Evolutionary conservation across 805 yeast genomes (phyloP).

Genomic region (Myxozyma nipponensis): DNA sequence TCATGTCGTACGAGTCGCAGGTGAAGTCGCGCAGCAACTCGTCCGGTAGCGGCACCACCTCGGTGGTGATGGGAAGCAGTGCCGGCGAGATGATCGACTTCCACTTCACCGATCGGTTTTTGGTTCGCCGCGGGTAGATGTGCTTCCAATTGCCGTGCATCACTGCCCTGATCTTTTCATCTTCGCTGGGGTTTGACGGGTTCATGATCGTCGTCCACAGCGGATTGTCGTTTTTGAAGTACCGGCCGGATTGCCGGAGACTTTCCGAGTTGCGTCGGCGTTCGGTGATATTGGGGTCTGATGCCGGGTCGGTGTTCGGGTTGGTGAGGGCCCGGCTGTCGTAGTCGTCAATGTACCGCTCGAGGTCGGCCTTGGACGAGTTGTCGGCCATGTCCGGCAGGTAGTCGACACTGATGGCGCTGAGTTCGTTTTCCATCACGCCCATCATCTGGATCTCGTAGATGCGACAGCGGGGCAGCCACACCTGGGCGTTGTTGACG

Average conservation of each 20-base stretch:
- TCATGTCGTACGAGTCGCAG: slow-evolving; percentile 77
- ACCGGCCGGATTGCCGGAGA: slow-evolving; percentile 11
- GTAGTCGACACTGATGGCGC: slow-evolving; percentile 62
- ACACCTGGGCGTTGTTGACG: slow-evolving; percentile 41
- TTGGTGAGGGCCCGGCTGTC: slow-evolving; percentile 42
- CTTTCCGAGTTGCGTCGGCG: slow-evolving; percentile 3
- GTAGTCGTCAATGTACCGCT: slow-evolving; percentile 63
- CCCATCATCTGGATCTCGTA: slow-evolving; percentile 99
- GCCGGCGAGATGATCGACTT: slow-evolving; percentile 91
- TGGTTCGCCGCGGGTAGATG: slow-evolving; percentile 73
- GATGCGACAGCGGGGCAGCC: slow-evolving; percentile 94
- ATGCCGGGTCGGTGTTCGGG: slow-evolving; percentile 1
- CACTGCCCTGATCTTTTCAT: slow-evolving; percentile 52
- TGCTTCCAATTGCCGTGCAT: slow-evolving; percentile 87
- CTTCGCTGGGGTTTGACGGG: slow-evolving; percentile 66
- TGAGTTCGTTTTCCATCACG: slow-evolving; percentile 83
- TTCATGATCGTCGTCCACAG: slow-evolving; percentile 66
- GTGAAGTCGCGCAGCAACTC: slow-evolving; percentile 72
- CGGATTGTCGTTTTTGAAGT: slow-evolving; percentile 29
- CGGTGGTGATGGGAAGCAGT: slow-evolving; percentile 76
- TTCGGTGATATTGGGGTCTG: slow-evolving; percentile 4
- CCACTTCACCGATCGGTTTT: slow-evolving; percentile 67
- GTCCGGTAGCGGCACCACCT: slow-evolving; percentile 65
- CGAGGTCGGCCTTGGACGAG: slow-evolving; percentile 39
- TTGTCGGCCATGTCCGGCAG: slow-evolving; percentile 40